Percentiles rank a stretch among this genome's conserved stretches.
Evolutionary conservation across 2,329 filamentous ascomycete genomes (phyloP).

Genomic region (Talaromyces sp.): DNA sequence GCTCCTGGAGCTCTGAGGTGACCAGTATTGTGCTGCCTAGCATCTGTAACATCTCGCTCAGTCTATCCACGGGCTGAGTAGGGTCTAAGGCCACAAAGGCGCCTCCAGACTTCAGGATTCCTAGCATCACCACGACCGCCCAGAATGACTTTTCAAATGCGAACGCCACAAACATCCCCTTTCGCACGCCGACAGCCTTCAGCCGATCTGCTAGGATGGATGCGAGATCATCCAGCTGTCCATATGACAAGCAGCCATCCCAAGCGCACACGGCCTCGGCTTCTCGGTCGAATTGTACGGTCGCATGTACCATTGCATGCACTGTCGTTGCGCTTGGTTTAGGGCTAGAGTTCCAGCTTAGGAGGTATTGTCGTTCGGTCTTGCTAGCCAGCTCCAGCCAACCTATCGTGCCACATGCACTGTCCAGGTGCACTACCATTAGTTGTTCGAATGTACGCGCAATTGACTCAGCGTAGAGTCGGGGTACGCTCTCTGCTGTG

Average conservation of each 20-base stretch:
- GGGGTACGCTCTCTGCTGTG: too few species aligned
- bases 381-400: too few species aligned
- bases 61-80: background rate
- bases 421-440: too few species aligned
- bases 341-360: too few species aligned
- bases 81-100: slow-evolving; percentile 33
- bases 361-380: too few species aligned
- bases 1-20: background rate
- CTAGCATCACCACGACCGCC: background rate
- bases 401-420: too few species aligned
- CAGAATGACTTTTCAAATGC: background rate
- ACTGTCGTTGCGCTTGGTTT: too few species aligned
- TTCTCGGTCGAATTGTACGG: too few species aligned
- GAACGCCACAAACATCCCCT: background rate
- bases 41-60: background rate
- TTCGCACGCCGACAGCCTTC: background rate
- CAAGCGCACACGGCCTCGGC: background rate
- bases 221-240: background rate
- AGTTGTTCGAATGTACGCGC: too few species aligned
- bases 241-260: background rate
- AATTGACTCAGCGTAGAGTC: too few species aligned
- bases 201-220: background rate
- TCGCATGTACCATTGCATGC: too few species aligned
- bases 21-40: background rate
- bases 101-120: slow-evolving; percentile 18